Conservation (phyloP, 257 asterid species). For the Gentiana dahurica region DNA sequence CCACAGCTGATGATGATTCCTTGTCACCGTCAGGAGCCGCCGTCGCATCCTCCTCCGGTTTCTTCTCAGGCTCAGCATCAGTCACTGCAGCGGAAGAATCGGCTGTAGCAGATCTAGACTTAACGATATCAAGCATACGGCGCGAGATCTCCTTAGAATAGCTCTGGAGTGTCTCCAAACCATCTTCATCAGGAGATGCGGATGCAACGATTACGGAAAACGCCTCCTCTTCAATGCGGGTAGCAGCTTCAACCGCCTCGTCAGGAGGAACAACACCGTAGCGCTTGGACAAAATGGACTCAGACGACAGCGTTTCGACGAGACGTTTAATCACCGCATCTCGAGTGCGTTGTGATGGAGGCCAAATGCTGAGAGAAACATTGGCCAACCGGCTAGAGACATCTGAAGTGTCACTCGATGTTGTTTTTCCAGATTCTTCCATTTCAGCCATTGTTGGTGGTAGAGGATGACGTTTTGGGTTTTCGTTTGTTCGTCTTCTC, state of each 20-base stretch:
- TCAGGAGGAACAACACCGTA: slow-evolving; percentile 69
- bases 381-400: slow-evolving; percentile 9
- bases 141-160: slow-evolving; percentile 85
- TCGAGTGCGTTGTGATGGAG: slow-evolving; percentile 79
- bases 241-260: slow-evolving; percentile 60
- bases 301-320: slow-evolving; percentile 61
- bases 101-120: slow-evolving; percentile 62
- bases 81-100: slow-evolving; percentile 11
- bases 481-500: slow-evolving; percentile 1
- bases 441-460: slow-evolving; percentile 25
- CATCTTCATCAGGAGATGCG: slow-evolving; percentile 42
- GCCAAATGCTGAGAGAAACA: slow-evolving; percentile 79
- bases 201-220: slow-evolving; percentile 36
- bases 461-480: slow-evolving; percentile 13
- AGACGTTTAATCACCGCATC: slow-evolving; percentile 73
- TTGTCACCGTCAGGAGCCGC: slow-evolving; percentile 35
- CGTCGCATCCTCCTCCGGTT: slow-evolving; percentile 34
- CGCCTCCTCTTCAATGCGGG: slow-evolving; percentile 64
- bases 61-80: slow-evolving; percentile 34
- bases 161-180: slow-evolving; percentile 69
- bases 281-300: slow-evolving; percentile 69
- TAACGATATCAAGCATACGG: slow-evolving; percentile 67
- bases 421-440: slow-evolving; percentile 6
- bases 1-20: slow-evolving; percentile 38
- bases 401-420: slow-evolving; percentile 4